Conservation (phyloP, 1,139 yeast species). For the Geotrichum restrictum region DNA sequence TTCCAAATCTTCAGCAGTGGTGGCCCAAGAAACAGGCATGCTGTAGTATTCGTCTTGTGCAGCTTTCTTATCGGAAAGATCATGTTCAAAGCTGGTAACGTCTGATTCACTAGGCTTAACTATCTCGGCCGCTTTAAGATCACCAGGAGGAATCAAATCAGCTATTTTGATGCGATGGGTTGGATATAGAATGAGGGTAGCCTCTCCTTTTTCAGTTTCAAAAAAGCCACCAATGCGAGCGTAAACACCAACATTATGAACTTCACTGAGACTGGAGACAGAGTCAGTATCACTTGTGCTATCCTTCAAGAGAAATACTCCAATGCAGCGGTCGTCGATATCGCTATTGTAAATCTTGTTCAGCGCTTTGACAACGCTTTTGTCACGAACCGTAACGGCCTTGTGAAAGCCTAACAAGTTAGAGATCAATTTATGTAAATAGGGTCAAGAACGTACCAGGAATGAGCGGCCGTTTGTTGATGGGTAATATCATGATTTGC, state of each 20-base stretch:
- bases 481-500: conserved; percentile 21
- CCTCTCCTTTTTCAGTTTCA: conserved; percentile 46
- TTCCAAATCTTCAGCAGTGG: conserved; percentile 49
- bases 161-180: conserved; percentile 75
- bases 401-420: conserved; percentile 43
- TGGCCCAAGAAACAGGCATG: conserved; percentile 54
- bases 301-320: conserved; percentile 74
- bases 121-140: neutral
- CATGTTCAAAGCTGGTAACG: conserved; percentile 13
- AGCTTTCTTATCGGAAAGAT: conserved; percentile 4
- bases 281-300: conserved; percentile 70
- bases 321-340: conserved; percentile 70
- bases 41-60: conserved; percentile 35
- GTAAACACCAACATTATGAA: conserved; percentile 74
- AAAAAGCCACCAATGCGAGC: conserved; percentile 55
- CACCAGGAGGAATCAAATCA: conserved; percentile 43
- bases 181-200: conserved; percentile 57
- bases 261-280: conserved; percentile 58
- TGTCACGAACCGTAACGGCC: conserved; percentile 76
- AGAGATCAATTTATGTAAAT: neutral
- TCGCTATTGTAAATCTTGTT: conserved; percentile 61
- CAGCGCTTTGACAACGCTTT: conserved; percentile 76
- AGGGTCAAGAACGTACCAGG: conserved; percentile 19
- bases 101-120: neutral
- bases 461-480: conserved; percentile 22